phyloP scores from a whole-genome alignment of 306 rosid species.

The Castanospermum australe region DNA sequence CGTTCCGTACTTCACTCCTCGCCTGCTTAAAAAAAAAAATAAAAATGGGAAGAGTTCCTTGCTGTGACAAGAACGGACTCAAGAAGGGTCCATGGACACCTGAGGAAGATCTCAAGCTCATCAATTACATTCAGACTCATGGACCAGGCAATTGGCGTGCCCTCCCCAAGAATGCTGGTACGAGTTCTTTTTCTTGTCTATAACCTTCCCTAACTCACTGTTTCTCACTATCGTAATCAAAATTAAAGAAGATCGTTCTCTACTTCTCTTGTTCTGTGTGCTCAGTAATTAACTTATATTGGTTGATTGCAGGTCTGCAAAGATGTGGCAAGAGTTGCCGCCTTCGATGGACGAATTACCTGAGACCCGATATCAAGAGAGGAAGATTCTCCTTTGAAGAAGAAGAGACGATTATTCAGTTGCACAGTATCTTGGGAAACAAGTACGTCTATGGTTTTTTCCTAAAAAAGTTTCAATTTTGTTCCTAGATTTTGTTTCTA shows the following conservation, averaged over 20 bases:
- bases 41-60: slow-evolving; percentile 88
- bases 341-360: slow-evolving; percentile 85
- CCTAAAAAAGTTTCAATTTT: neutral
- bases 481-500: no score
- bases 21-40: neutral
- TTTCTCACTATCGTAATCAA: neutral
- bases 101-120: slow-evolving; percentile 70
- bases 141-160: slow-evolving; percentile 79
- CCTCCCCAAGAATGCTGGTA: slow-evolving; percentile 83
- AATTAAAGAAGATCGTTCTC: neutral
- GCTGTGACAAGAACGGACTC: slow-evolving; percentile 75
- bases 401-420: slow-evolving; percentile 77
- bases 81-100: slow-evolving; percentile 94
- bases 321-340: slow-evolving; percentile 94
- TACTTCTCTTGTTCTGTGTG: neutral
- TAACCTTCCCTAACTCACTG: neutral
- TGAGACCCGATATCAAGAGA: slow-evolving; percentile 85
- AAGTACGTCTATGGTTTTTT: slow-evolving; percentile 41
- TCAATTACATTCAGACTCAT: slow-evolving; percentile 47
- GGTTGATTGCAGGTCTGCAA: slow-evolving; percentile 47
- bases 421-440: slow-evolving; percentile 80
- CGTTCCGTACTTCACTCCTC: neutral
- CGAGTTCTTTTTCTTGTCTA: neutral
- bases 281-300: neutral
- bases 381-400: slow-evolving; percentile 88